Evolutionary conservation across 495 filamentous ascomycete genomes (phyloP), one percentile per base, ranked within the genome.

Genomic region (Amniculicola lignicola): DNA sequence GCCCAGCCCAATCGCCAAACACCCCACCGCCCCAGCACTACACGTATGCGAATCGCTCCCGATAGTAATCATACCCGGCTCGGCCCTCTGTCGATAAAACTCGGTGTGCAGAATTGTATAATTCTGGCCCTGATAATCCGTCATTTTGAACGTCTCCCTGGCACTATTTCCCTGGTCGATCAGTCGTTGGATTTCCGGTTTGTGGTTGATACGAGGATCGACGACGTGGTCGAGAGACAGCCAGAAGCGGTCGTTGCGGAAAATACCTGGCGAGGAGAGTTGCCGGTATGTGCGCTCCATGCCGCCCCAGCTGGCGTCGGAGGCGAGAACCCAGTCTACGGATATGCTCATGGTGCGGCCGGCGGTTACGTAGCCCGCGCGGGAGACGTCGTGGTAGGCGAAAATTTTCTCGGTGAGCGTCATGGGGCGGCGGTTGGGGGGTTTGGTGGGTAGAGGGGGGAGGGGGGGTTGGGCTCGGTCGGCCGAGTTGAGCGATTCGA

Each of bases 11-110:
- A 79, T 70, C 0, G 70, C 66, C 2, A 79, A 64, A 61, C 69
- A 72, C 0, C 70, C 66, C 1, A 77, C 36, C 0, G 68, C 64
- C 0, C 75, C 76, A 2, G 72, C 64, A 3, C 72, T 74, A 56
- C 74, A 77, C 14, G 75, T 75, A 50, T 79, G 76, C 12, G 74
- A 77, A 53, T 79, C 76, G 4, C 69, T 70, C 0, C 76, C 76
- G 36, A 79, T 66, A 3, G 73, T 56, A 0, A 77, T 38, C 70
- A 73, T 72, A 0, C 75, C 75, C 0, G 76, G 75, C 48, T 76
- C 69, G 1, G 71, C 71, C 23, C 75, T 63, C 38, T 75, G 71
- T 14, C 76, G 63, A 28, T 54, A 67, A 44, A 77, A 79, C 31
- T 77, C 75, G 3, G 76, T 79, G 57, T 77, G 75, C 45, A 76